Conservation (phyloP, 2,329 filamentous ascomycete genomes). For the Cladorrhinum sp. region DNA sequence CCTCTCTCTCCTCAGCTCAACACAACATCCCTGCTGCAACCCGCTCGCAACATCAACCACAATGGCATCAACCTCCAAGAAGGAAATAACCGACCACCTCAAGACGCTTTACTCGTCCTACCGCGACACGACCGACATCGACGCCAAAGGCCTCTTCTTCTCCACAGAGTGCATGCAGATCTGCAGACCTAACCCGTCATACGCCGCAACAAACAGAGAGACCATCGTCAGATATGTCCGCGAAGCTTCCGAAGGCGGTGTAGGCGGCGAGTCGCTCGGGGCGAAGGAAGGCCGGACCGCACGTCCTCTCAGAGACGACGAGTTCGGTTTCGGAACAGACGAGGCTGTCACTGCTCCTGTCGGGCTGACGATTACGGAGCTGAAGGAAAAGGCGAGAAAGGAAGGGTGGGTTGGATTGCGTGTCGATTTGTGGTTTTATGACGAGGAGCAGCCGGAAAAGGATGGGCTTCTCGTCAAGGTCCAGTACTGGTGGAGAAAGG, state of each 20-base stretch:
- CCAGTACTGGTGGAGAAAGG: slow-evolving; percentile 32
- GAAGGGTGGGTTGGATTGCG: slow-evolving; percentile 31
- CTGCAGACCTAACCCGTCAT: slow-evolving; percentile 27
- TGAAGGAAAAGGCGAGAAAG: slow-evolving; percentile 16
- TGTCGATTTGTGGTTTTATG: slow-evolving; percentile 31
- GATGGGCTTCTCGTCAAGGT: slow-evolving; percentile 29
- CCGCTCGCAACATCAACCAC: too few relatives aligned
- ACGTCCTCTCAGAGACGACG: slow-evolving; percentile 13
- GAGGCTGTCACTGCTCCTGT: slow-evolving; percentile 14
- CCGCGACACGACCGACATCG: slow-evolving; percentile 14
- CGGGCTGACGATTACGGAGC: slow-evolving; percentile 15
- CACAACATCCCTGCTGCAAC: too few relatives aligned
- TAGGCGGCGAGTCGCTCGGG: not conserved
- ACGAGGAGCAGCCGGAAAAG: not conserved
- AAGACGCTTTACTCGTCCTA: slow-evolving; percentile 18
- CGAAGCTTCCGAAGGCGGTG: slow-evolving; percentile 16
- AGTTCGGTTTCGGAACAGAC: slow-evolving; percentile 24
- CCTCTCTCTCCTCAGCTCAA: too few relatives aligned
- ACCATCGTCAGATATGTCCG: slow-evolving; percentile 28
- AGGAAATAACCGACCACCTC: slow-evolving; percentile 28
- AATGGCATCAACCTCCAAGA: too few relatives aligned
- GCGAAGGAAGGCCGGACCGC: slow-evolving; percentile 20
- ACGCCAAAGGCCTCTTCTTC: slow-evolving; percentile 19
- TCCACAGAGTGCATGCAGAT: slow-evolving; percentile 22
- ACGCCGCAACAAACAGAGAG: slow-evolving; percentile 23